Base-by-base conservation (phyloP, 805 yeast genomes). In the Ascoidea rubescens region DNA sequence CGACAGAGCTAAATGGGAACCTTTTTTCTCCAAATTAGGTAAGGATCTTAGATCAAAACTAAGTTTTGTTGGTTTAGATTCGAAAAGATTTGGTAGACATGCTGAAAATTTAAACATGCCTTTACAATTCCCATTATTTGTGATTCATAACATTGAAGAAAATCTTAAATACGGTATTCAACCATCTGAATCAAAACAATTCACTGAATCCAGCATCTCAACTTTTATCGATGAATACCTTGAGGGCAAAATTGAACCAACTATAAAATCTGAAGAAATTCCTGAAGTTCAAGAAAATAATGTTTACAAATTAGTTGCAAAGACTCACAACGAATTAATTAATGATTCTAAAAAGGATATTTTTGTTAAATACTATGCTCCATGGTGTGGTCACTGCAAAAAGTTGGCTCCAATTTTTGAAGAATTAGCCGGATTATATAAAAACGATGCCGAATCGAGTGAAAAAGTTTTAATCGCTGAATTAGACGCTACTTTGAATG, bases 361-460 rank as follows among this genome's bases (percentile, higher is more conserved):
- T 44, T 69, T 90, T 53, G 96, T 91, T 53, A 86, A 87, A 72
- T 91, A 90, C 71, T 90, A 87, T 64, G 97, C 98, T 49, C 95
- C 95, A 71, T 90, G 96, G 96, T 89, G 96, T 74, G 95, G 96
- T 48, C 96, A 89, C 75, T 88, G 96, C 75, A 88, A 87, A 75
- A 86, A 78, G 69, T 75, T 89, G 66, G 91, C 91, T 51, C 96
- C 96, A 64, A 75, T 73, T 54, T 91, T 81, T 74, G 95, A 87
- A 66, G 93, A 90, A 65, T 78, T 93, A 58, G 97, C 91, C 51
- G 81, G 72, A 50, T 61, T 84, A 52, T 86, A 75, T 68, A 72
- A 71, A 55, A 67, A 74, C 50, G 79, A 81, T 63, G 63, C 68
- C 28, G 71, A 67, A 48, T 72, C 73, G 50, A 65, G 69, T 51